Base-by-base conservation (phyloP, 495 filamentous ascomycete species). In the Parachaetomium inaequale region DNA sequence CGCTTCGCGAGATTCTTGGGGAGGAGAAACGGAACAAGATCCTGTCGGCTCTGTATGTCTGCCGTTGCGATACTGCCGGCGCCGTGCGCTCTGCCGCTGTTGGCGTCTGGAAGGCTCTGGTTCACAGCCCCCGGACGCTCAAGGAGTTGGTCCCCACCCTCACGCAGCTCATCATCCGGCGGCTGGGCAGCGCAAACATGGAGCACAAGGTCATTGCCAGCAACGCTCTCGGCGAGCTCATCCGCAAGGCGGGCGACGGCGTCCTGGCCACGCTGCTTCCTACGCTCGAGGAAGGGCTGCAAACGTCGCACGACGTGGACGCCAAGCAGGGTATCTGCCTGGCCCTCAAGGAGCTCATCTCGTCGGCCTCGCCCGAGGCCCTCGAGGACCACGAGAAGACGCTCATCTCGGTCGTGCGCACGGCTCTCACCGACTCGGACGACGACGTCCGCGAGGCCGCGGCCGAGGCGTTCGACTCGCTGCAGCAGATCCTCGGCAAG, bases 151-250 rank as follows among this genome's bases (percentile, higher is more conserved):
- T 96, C 38, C 93, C 94, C 29, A 96, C 92, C 7, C 84, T 98
- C 43, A 95, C 91, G 7, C 92, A 96, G 73, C 84, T 98, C 65
- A 87, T 98, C 64, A 98, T 98, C 73, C 87, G 92, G 57, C 89
- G 94, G 38, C 86, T 98, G 40, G 94, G 91, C 57, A 97, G 91
- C 65, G 88, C 92, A 4, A 98, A 96, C 69, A 90, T 96, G 88
- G 94, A 98, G 74, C 94, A 98, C 73, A 97, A 96, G 76, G 88
- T 95, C 62, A 98, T 98, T 78, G 95, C 94, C 52, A 92, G 93
- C 68, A 98, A 98, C 72, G 92, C 94, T 12, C 81, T 98, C 53
- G 95, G 94, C 66, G 94, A 98, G 70, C 81, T 98, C 29, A 98
- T 98, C 66, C 85, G 94, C 63, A 98, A 96, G 75, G 93, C 93